Evolutionary conservation across 371 early-diverging fungal genomes (phyloP), one percentile per base, ranked within the genome.

Genomic region (Mortierella sp.): DNA sequence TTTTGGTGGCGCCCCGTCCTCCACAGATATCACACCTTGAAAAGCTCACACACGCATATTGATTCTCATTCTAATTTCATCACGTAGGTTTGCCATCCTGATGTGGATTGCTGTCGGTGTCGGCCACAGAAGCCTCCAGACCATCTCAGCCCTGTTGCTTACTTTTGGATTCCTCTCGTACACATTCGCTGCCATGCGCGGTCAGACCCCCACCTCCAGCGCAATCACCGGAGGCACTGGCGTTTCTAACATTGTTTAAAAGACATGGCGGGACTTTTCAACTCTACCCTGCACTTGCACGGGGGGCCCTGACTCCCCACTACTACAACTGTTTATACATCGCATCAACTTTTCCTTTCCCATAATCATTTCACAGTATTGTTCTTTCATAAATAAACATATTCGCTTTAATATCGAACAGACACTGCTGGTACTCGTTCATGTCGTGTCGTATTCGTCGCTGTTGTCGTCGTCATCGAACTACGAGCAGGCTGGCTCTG

Each of bases 51-150:
- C 54, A 70, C 44, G 32, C 48, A 21, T 18, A 5, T 16, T 46
- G 27, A n/a, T 54, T 54, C 70, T 21, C 41, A 5, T 43, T 54
- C 27, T 8, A 11, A 24, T 65, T 8, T 6, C 32, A 48, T 4
- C 18, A 41, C 24, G 3, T 60, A 83, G 84, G 35, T 84, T 84
- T 72, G 65, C 68, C 18, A 71, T 84, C 48, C 24, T 84, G 18
- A 77, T 84, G 81, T 84, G 84, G 84, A 44, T 84, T 38, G 84
- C 81, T n/a, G 84, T 84, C 10, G 84, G 84, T 24, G 74, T 48
- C n/a, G 84, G 84, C 24, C 38, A 78, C 63, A 70, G 74, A 18
- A 68, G 32, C 14, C 35, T 81, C 24, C 84, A 84, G 71, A 14
- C 54, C 16, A 41, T 84, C 60, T 78, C 81, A 0, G 85, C 85